phyloP scores from a whole-genome alignment of 495 filamentous ascomycete species.

The Daldinia caldariorum region DNA sequence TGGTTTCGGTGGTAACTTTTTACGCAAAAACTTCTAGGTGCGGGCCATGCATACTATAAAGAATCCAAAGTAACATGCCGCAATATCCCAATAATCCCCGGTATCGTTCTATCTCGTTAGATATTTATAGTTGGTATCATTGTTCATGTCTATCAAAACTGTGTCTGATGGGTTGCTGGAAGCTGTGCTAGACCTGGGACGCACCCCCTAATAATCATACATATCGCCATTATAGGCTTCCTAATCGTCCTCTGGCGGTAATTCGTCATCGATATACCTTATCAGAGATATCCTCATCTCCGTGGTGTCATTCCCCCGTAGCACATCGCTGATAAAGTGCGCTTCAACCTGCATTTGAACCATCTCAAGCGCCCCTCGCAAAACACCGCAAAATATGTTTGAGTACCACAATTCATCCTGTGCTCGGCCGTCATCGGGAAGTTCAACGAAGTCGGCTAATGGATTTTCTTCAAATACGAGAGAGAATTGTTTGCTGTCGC shows the following conservation, averaged over 20 bases:
- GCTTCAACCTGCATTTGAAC: conserved; percentile 99
- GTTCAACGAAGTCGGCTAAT: conserved; percentile 94
- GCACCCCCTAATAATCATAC: conserved; percentile 3
- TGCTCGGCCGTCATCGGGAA: conserved; percentile 93
- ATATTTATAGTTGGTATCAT: conserved; percentile 6
- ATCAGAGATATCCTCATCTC: conserved; percentile 96
- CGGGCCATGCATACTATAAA: background rate
- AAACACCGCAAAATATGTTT: conserved; percentile 93
- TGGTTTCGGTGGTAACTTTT: background rate
- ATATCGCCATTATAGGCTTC: background rate
- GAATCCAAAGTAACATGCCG: background rate
- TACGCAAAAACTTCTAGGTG: background rate
- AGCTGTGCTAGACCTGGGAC: background rate
- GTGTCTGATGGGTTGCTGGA: background rate
- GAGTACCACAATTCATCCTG: conserved; percentile 99
- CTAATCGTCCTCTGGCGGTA: conserved; percentile 95
- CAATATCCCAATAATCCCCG: background rate
- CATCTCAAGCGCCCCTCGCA: conserved; percentile 95
- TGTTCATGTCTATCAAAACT: background rate
- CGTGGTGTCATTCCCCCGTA: conserved; percentile 93
- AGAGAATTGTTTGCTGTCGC: conserved; percentile 95
- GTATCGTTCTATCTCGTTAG: background rate
- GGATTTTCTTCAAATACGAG: conserved; percentile 97
- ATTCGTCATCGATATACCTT: conserved; percentile 96
- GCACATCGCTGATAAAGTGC: conserved; percentile 93